These are phyloP conservation scores for Nicotiana tabacum DNA, from an alignment of 257 asterid genomes.

Conservation along the genomic window DNA sequence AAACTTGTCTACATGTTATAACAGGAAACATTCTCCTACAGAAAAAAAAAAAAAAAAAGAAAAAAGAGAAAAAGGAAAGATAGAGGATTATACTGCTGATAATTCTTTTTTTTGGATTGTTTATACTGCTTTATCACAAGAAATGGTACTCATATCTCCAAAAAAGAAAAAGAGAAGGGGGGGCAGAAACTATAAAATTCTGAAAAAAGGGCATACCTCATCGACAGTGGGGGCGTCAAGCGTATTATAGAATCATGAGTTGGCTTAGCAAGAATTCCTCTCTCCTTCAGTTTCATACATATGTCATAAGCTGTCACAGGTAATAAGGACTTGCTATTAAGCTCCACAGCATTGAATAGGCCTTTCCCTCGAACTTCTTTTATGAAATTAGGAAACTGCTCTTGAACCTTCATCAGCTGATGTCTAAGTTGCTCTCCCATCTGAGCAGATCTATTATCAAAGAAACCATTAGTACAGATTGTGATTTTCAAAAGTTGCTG, in stretches of 20 bases:
- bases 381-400: constrained; percentile 55
- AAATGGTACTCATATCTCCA: neutral
- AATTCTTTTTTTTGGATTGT: too few relatives aligned
- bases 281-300: constrained; percentile 84
- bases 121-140: neutral
- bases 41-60: too few relatives aligned
- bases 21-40: neutral
- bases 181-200: neutral
- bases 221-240: constrained; percentile 81
- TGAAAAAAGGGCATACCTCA: constrained; percentile 42
- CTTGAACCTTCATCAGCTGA: constrained; percentile 56
- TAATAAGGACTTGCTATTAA: constrained; percentile 53
- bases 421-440: constrained; percentile 70
- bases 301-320: constrained; percentile 81
- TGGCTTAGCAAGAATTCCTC: constrained; percentile 93
- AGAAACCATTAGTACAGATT: neutral
- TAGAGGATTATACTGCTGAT: neutral
- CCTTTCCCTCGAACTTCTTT: constrained; percentile 92
- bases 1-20: neutral
- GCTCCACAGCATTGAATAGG: constrained; percentile 86
- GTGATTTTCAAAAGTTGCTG: neutral
- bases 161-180: neutral
- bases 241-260: constrained; percentile 83
- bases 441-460: constrained; percentile 52
- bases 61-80: too few relatives aligned